Evolutionary conservation across 257 asterid genomes (phyloP), one percentile per base, ranked within the genome.

Genomic region (Nemophila menziesii): DNA sequence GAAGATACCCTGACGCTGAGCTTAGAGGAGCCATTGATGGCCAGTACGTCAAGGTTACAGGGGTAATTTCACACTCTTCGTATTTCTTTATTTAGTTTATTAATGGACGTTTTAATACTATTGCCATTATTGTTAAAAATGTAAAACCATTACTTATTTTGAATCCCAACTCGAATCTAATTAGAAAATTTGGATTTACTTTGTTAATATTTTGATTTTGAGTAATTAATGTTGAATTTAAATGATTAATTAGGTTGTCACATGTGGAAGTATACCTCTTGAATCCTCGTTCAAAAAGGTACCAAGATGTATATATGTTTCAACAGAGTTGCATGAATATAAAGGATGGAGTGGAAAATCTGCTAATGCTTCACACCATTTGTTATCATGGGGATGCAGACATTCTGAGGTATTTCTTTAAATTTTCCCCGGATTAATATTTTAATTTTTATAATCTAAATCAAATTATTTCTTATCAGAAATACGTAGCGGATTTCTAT

Each of bases 21-120:
- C 93, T 85, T 37, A 66, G 96, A 67, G 93, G 92, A 14, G 93
- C 94, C 54, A 57, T 69, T 34, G 92, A 85, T 67, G 99, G 96
- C 22, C 93, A 90, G 78, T 75, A 51, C 69, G 94, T 90, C 61
- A 90, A 90, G 82, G 92, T 85, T 66, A 85, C 99, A 16, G 99
- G 99, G 94, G 99, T 90, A 85, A 29, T 29, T 2, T 29, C 36
- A 7, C 36, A 13, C 36, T 29, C 36, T 29, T 29, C 12, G 12
- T 29, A 29, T 3, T 29, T 29, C 2, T 13, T 10, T 26, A 10
- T 10, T 4, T 26, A 26, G 36, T 5, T 29, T 29, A 5, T 29
- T 29, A 29, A 29, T 29, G 8, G 1, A 29, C 12, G 36, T 7
- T 29, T 29, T 29, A 29, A 13, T 29, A 29, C 8, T 29, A 13